Percentiles rank a stretch among this genome's conserved stretches.
Evolutionary conservation across 2,329 filamentous ascomycete genomes (phyloP).

Genomic region (Verticillium tricorpus): DNA sequence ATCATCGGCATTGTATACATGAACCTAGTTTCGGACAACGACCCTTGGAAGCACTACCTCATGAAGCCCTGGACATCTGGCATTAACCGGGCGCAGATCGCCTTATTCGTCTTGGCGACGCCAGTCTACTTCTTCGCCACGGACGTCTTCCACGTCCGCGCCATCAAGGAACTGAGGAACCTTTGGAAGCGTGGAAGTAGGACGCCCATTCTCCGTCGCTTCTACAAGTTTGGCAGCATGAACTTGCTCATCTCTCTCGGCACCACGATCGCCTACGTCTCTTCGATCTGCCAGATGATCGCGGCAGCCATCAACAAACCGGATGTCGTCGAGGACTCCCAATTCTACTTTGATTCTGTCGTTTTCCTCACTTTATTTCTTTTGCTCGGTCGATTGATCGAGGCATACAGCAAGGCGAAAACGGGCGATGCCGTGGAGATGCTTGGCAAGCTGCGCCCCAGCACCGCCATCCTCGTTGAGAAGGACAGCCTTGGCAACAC

Average conservation of each 20-base stretch:
- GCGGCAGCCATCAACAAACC: constrained; percentile 41
- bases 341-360: constrained; percentile 86
- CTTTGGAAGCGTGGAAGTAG: constrained; percentile 75
- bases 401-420: constrained; percentile 88
- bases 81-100: constrained; percentile 72
- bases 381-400: constrained; percentile 67
- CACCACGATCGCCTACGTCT: constrained; percentile 81
- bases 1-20: constrained; percentile 88
- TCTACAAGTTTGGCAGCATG: constrained; percentile 96
- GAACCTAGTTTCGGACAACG: constrained; percentile 63
- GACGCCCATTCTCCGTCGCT: constrained; percentile 67
- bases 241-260: constrained; percentile 89
- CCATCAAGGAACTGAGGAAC: constrained; percentile 70
- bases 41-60: constrained; percentile 58
- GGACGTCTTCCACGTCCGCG: constrained; percentile 76
- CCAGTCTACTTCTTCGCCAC: constrained; percentile 84
- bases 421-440: constrained; percentile 82
- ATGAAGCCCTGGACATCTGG: constrained; percentile 69
- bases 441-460: constrained; percentile 72
- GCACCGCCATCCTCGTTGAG: constrained; percentile 67
- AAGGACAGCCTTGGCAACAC: constrained; percentile 29
- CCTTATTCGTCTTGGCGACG: constrained; percentile 75
- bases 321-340: constrained; percentile 37
- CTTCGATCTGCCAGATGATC: constrained; percentile 75
- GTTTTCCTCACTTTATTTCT: constrained; percentile 89